These are phyloP conservation scores for Dothistroma pini DNA, from an alignment of 2,329 filamentous ascomycete species.

Conservation along the genomic window DNA sequence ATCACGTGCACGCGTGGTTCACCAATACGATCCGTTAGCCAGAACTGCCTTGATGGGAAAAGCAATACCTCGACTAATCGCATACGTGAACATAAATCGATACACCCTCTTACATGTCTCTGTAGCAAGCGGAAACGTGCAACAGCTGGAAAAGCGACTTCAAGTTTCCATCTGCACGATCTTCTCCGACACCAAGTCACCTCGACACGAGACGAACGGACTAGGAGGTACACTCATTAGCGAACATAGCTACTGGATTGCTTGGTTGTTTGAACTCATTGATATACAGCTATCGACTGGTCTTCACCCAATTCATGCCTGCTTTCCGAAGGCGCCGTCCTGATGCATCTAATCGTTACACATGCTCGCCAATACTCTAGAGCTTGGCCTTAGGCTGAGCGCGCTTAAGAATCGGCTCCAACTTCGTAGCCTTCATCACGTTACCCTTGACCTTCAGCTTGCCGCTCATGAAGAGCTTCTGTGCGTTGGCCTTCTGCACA, in stretches of 20 bases:
- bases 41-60: background rate
- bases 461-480: constrained; percentile 95
- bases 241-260: background rate
- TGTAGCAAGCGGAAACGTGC: no score
- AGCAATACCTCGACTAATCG: no score
- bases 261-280: background rate
- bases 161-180: no score
- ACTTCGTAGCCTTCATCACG: constrained; percentile 97
- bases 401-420: constrained; percentile 89
- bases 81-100: no score
- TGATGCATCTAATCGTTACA: constrained; percentile 9
- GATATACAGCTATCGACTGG: constrained; percentile 5
- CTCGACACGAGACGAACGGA: background rate
- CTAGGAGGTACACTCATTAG: background rate
- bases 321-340: constrained; percentile 9
- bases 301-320: background rate
- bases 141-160: no score
- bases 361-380: constrained; percentile 44
- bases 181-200: no score
- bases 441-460: constrained; percentile 98
- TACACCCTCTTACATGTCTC: no score
- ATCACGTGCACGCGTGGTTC: background rate
- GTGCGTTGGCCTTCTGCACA: constrained; percentile 84
- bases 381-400: constrained; percentile 80
- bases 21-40: background rate